Evolutionary conservation across 2,329 filamentous ascomycete species (phyloP).

Genomic region (Alternaria alternata): DNA sequence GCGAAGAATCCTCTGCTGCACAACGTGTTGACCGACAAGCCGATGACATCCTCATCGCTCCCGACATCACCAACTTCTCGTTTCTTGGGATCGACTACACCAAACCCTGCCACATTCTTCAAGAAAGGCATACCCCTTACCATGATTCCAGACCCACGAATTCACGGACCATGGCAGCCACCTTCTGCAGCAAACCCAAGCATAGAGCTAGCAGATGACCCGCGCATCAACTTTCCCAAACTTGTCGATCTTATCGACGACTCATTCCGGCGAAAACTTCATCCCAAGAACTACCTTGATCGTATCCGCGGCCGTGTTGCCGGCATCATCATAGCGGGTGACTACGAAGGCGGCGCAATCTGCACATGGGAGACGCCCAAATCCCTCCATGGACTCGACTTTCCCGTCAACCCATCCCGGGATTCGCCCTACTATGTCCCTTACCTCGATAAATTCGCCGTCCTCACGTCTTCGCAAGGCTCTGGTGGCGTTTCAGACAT

Average conservation of each 20-base stretch:
- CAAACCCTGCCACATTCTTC: conserved; percentile 76
- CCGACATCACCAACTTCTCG: conserved; percentile 60
- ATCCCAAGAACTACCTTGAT: conserved; percentile 81
- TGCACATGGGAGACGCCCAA: conserved; percentile 89
- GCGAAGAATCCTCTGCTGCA: conserved; percentile 89
- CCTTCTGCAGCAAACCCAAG: conserved; percentile 66
- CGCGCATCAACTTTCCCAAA: conserved; percentile 80
- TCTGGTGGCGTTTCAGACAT: conserved; percentile 93
- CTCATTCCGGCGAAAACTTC: conserved; percentile 85
- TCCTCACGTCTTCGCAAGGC: conserved; percentile 86
- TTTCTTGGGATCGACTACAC: conserved; percentile 45
- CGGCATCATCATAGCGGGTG: conserved; percentile 91
- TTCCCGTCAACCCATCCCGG: conserved; percentile 1
- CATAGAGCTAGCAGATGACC: conserved; percentile 75
- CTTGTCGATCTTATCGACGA: conserved; percentile 91
- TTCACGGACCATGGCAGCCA: conserved; percentile 70
- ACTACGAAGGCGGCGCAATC: conserved; percentile 95
- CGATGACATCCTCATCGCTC: conserved; percentile 88
- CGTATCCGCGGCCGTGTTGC: conserved; percentile 84
- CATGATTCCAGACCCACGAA: conserved; percentile 76
- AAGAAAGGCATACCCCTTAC: conserved; percentile 91
- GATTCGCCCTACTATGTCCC: conserved; percentile 72
- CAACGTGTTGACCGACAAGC: conserved; percentile 94
- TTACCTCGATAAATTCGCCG: conserved; percentile 97
- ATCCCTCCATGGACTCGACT: conserved; percentile 54